These are phyloP conservation scores for Astragalus glycyphyllos DNA, from an alignment of 306 rosid species.

Conservation along the genomic window DNA sequence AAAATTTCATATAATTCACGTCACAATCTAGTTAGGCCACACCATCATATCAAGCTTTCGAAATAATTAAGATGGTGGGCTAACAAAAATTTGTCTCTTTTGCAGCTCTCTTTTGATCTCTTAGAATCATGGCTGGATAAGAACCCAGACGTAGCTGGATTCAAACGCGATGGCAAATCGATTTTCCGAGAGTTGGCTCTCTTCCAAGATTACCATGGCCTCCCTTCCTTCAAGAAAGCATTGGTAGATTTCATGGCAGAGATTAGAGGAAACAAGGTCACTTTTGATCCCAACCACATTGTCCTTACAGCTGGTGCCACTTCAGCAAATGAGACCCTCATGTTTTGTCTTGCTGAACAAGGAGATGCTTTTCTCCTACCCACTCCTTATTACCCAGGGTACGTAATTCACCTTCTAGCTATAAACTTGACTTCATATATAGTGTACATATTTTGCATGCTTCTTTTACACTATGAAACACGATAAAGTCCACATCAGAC, in stretches of 20 bases:
- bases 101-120: conserved; percentile 87
- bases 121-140: conserved; percentile 76
- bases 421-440: neutral
- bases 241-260: conserved; percentile 83
- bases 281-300: conserved; percentile 67
- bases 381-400: conserved; percentile 94
- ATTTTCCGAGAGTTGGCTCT: conserved; percentile 91
- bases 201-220: conserved; percentile 94
- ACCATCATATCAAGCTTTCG: conserved; percentile 22
- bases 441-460: neutral
- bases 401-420: conserved; percentile 15
- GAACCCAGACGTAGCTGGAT: conserved; percentile 78
- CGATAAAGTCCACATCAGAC: no score
- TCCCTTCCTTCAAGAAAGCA: conserved; percentile 83
- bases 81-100: conserved; percentile 25
- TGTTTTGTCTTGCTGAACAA: conserved; percentile 75
- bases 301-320: conserved; percentile 88
- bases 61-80: conserved; percentile 41
- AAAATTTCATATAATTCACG: neutral
- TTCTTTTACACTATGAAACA: no score
- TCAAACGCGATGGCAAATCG: conserved; percentile 78
- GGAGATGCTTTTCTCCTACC: conserved; percentile 89
- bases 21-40: conserved; percentile 35
- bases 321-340: conserved; percentile 85
- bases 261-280: conserved; percentile 72